A percentile compares a stretch with the other conserved stretches of the same genome.
Evolutionary conservation across 2,329 filamentous ascomycete species (phyloP).

Genomic region (Lojkania enalia): DNA sequence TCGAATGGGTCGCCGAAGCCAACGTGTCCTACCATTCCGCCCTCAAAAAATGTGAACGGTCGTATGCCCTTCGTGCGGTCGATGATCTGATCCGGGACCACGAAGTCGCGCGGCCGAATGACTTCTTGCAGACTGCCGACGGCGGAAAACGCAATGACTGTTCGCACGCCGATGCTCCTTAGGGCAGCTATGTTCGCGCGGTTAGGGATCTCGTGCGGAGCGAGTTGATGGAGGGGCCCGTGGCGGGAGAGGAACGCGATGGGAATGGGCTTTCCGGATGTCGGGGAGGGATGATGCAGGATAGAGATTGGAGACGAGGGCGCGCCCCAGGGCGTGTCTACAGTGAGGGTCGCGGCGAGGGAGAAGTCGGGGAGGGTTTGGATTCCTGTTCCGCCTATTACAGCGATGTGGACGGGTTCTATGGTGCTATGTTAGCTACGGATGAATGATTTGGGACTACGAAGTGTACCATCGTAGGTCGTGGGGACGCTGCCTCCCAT

Average conservation of each 20-base stretch:
- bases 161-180: conserved; percentile 83
- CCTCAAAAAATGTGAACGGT: conserved; percentile 94
- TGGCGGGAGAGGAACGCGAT: conserved; percentile 95
- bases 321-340: conserved; percentile 84
- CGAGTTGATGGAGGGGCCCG: conserved; percentile 82
- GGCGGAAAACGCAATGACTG: conserved; percentile 91
- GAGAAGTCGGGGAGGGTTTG: conserved; percentile 84
- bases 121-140: conserved; percentile 91
- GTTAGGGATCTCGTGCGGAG: conserved; percentile 91
- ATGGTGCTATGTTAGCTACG: conserved; percentile 13
- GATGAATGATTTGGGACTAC: neutral
- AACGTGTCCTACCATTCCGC: conserved; percentile 88
- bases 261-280: conserved; percentile 62
- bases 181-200: conserved; percentile 99
- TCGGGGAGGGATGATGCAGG: conserved; percentile 74
- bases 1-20: conserved; percentile 97
- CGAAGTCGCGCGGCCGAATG: conserved; percentile 94
- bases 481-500: conserved; percentile 41
- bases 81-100: conserved; percentile 94
- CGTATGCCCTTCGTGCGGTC: conserved; percentile 95
- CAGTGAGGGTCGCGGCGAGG: conserved; percentile 76
- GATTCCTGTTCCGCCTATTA: conserved; percentile 78
- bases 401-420: conserved; percentile 56
- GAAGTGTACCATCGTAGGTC: conserved; percentile 32
- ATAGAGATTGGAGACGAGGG: conserved; percentile 80